A percentile compares a stretch with the other conserved stretches of the same genome.
phyloP scores from a whole-genome alignment of 768 basidiomycete genomes.

The Tricholoma hemisulphureum region DNA sequence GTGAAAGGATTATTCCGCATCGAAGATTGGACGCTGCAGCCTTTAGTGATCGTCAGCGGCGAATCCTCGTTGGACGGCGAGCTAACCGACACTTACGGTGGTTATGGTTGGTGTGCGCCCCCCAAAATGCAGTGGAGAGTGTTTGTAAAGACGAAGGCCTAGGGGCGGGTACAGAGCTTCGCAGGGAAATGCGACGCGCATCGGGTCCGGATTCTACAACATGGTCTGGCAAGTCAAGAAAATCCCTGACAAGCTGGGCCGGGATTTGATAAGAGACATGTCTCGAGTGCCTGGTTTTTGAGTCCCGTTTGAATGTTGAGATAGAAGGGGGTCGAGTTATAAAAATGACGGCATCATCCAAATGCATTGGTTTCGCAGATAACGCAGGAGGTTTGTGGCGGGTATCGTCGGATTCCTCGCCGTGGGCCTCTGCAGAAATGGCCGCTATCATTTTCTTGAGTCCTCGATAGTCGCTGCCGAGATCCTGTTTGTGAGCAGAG shows the following conservation, averaged over 20 bases:
- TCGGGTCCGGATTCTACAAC: neutral
- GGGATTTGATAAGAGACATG: neutral
- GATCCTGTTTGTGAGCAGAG: neutral
- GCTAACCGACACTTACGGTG: neutral
- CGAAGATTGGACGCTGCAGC: neutral
- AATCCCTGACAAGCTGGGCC: neutral
- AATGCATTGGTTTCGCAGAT: neutral
- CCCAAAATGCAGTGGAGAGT: neutral
- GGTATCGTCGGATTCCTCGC: neutral
- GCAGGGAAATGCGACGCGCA: neutral
- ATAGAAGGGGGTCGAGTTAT: neutral
- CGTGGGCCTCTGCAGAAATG: constrained; percentile 41
- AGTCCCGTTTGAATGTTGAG: neutral
- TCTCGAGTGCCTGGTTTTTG: neutral
- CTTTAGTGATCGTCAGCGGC: neutral
- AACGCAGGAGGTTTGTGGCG: neutral
- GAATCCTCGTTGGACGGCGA: neutral
- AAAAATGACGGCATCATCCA: neutral
- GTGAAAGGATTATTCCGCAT: constrained; percentile 20
- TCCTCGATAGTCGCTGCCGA: constrained; percentile 63
- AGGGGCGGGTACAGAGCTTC: neutral
- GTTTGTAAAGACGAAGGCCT: neutral
- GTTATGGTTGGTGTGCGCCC: too few species aligned
- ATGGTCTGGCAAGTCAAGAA: neutral
- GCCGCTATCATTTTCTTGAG: constrained; percentile 66